These are phyloP conservation scores for Fusarium tuaranense DNA, from an alignment of 2,329 filamentous ascomycete genomes.

Conservation along the genomic window DNA sequence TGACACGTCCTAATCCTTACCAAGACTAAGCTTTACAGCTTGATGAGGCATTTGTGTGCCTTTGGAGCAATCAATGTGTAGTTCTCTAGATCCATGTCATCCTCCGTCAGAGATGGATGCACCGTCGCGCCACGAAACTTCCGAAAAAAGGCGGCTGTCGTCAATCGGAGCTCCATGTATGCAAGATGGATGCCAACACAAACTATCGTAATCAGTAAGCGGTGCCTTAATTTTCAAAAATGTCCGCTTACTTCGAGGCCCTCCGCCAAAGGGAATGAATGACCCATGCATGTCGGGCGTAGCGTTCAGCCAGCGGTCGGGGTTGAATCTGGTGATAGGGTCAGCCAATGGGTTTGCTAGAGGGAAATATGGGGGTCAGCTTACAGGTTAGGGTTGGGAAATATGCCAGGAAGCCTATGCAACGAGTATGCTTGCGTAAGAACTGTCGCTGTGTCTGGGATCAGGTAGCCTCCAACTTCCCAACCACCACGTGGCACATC, in stretches of 20 bases:
- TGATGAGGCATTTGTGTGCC: slow-evolving; percentile 1
- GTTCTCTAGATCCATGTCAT: slow-evolving; percentile 1
- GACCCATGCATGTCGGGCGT: not conserved
- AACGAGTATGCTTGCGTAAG: slow-evolving; percentile 5
- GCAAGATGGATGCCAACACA: slow-evolving; percentile 5
- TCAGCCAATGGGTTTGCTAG: not conserved
- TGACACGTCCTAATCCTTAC: not conserved
- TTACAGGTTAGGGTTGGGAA: not conserved
- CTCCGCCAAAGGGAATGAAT: not conserved
- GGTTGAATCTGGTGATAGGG: not conserved
- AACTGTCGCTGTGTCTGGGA: not conserved
- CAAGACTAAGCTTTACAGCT: not conserved
- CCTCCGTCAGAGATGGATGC: not conserved
- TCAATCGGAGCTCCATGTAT: slow-evolving; percentile 6
- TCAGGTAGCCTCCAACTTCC: not conserved
- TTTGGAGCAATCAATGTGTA: slow-evolving; percentile 2
- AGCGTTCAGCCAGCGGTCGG: not conserved
- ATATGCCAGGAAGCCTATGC: not conserved
- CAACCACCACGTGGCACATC: slow-evolving; percentile 2
- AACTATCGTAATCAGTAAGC: not conserved
- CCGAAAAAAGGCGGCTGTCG: not conserved
- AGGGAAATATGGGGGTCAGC: not conserved
- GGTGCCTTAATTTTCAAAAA: not conserved
- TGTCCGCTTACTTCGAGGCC: not conserved
- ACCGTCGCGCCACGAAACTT: not conserved